Conservation (phyloP, 768 basidiomycete species). For the Galerina marginata region DNA sequence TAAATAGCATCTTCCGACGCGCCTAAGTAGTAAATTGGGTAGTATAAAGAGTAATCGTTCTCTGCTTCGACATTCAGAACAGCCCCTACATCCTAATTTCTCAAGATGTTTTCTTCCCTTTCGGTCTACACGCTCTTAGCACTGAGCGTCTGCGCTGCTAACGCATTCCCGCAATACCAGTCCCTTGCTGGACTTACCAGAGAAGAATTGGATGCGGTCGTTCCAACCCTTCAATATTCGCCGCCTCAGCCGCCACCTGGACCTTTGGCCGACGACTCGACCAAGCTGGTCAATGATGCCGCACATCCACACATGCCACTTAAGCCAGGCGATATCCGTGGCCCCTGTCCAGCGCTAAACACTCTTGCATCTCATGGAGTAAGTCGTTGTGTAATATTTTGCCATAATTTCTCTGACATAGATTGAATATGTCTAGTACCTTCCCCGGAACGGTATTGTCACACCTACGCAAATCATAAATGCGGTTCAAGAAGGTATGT, state of each 20-base stretch:
- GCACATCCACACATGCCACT: constrained; percentile 24
- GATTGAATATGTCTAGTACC: constrained; percentile 8
- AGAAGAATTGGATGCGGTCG: constrained; percentile 8
- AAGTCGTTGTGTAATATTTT: not conserved
- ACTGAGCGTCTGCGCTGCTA: not conserved
- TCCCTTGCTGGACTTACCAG: constrained; percentile 9
- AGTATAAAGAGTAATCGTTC: too few relatives aligned
- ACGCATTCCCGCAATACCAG: constrained; percentile 2
- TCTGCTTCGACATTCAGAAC: too few relatives aligned
- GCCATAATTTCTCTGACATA: not conserved
- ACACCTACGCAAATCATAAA: constrained; percentile 18
- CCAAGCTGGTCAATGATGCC: constrained; percentile 27
- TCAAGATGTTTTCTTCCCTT: not conserved
- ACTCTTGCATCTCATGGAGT: constrained; percentile 4
- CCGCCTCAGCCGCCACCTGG: constrained; percentile 17
- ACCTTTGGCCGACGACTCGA: constrained; percentile 21
- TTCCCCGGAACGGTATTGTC: constrained; percentile 19
- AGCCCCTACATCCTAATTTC: too few relatives aligned
- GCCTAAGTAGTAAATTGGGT: too few relatives aligned
- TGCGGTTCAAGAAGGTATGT: constrained; percentile 23
- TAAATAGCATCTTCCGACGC: too few relatives aligned
- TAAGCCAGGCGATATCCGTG: constrained; percentile 20
- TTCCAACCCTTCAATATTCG: constrained; percentile 5
- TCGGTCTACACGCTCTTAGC: not conserved
- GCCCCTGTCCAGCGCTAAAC: constrained; percentile 29